Evolutionary conservation across 2,329 filamentous ascomycete genomes (phyloP), one percentile per base, ranked within the genome.

Genomic region (Xylaria sp.): DNA sequence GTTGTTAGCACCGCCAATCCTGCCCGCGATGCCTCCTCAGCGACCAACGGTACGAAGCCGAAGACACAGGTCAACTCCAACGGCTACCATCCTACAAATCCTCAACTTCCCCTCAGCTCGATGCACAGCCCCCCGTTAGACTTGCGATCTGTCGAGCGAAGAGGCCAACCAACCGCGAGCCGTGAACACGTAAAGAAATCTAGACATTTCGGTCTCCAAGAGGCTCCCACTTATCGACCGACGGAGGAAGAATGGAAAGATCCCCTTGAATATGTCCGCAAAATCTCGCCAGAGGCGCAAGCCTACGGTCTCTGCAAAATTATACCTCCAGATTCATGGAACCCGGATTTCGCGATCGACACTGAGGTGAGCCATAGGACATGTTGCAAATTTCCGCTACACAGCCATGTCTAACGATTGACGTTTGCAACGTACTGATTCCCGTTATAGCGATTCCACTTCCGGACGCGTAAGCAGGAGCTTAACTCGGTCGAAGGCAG

Each of bases 401-500:
- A 38, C 15, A 40, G 15, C 49, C 38, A 17, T 44, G 7, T 26
- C 31, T n/a, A 15, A 38, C 23, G 4, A 11, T 11, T 4, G 5
- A 26, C 10, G 7, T 46, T 46, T 20, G 11, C 15, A 38, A 54
- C 20, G 20, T 72, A 53, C 71, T 75, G 31, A 75, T 48, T 44
- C 40, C 15, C 17, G 36, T 31, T 53, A 46, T 78, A 97, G 94
- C 93, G 90, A 81, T 99, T 99, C 77, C 96, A 99, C 80, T 99
- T 99, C 79, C 90, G 94, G 72, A 99, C 96, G 15, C 89, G 96
- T 78, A 94, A 97, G 79, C 96, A 99, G 80, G 95, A 98, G 81
- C 85, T 99, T 70, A 99, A 99, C 81, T 97, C 94, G 17, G 93
- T 98, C 58, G 96, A 99, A 91, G 96, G 96, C 86, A 96, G 94